Percentiles rank a stretch among this genome's conserved stretches.
Evolutionary conservation across 495 filamentous ascomycete genomes (phyloP).

Genomic region (Letharia columbiana): DNA sequence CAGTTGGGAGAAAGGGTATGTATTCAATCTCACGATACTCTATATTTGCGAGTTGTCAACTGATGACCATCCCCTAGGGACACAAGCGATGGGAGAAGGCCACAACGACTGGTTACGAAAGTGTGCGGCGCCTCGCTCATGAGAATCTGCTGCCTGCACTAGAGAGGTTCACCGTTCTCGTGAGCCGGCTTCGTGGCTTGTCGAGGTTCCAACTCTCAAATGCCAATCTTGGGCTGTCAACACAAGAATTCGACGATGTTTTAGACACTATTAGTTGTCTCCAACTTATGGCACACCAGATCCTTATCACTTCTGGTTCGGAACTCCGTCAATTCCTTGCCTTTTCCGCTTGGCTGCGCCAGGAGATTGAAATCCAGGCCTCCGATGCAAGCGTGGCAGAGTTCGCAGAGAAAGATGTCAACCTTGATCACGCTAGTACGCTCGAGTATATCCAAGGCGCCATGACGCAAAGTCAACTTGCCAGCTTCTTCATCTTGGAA

Average conservation of each 20-base stretch:
- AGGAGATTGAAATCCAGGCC: slow-evolving; percentile 63
- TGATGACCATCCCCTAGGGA: slow-evolving; percentile 46
- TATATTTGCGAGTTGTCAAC: slow-evolving; percentile 4
- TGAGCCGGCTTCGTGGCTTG: slow-evolving; percentile 76
- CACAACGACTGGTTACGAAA: slow-evolving; percentile 64
- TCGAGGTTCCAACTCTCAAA: slow-evolving; percentile 69
- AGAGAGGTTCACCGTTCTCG: slow-evolving; percentile 72
- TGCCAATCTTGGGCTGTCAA: slow-evolving; percentile 55
- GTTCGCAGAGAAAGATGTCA: slow-evolving; percentile 38
- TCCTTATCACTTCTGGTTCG: slow-evolving; percentile 60
- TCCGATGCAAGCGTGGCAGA: slow-evolving; percentile 42
- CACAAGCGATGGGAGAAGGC: slow-evolving; percentile 95
- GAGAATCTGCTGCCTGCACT: slow-evolving; percentile 82
- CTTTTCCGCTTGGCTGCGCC: slow-evolving; percentile 78
- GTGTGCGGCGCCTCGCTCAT: slow-evolving; percentile 67
- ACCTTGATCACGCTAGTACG: slow-evolving; percentile 40
- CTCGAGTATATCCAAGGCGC: slow-evolving; percentile 46
- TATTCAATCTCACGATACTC: neutral
- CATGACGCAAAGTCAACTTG: slow-evolving; percentile 41
- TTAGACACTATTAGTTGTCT: slow-evolving; percentile 69
- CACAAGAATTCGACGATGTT: slow-evolving; percentile 47
- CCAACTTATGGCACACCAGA: slow-evolving; percentile 60
- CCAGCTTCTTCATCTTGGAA: slow-evolving; percentile 32
- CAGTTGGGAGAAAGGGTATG: slow-evolving; percentile 73
- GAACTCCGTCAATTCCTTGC: slow-evolving; percentile 69